phyloP scores from a whole-genome alignment of 306 rosid genomes.

The Cucurbita moschata region DNA sequence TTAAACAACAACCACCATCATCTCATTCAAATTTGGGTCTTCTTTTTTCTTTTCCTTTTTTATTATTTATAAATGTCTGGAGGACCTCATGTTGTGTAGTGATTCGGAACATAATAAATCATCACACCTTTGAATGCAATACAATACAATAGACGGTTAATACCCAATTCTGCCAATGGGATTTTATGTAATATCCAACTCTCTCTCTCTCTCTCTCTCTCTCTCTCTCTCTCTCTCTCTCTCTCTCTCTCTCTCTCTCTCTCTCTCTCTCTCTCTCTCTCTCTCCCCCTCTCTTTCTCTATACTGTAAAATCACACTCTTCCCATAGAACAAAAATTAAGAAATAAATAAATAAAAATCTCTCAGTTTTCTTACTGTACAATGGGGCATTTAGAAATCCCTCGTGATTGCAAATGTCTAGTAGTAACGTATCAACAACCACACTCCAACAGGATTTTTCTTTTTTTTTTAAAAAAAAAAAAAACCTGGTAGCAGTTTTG shows the following conservation, averaged over 20 bases:
- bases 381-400: background rate
- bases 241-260: background rate
- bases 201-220: background rate
- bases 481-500: background rate
- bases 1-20: background rate
- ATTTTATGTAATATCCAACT: background rate
- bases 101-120: background rate
- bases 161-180: background rate
- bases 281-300: background rate
- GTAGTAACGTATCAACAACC: background rate
- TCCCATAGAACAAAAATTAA: background rate
- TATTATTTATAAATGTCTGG: background rate
- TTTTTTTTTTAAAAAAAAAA: background rate
- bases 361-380: conserved; percentile 2
- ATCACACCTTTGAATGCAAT: background rate
- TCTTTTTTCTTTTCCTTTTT: background rate
- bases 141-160: background rate
- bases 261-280: background rate
- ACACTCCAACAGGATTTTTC: background rate
- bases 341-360: background rate
- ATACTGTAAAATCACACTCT: background rate
- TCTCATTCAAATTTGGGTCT: background rate
- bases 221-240: background rate
- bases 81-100: conserved; percentile 5
- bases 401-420: background rate